phyloP scores from a whole-genome alignment of 495 filamentous ascomycete genomes.

The Xylaria flabelliformis region DNA sequence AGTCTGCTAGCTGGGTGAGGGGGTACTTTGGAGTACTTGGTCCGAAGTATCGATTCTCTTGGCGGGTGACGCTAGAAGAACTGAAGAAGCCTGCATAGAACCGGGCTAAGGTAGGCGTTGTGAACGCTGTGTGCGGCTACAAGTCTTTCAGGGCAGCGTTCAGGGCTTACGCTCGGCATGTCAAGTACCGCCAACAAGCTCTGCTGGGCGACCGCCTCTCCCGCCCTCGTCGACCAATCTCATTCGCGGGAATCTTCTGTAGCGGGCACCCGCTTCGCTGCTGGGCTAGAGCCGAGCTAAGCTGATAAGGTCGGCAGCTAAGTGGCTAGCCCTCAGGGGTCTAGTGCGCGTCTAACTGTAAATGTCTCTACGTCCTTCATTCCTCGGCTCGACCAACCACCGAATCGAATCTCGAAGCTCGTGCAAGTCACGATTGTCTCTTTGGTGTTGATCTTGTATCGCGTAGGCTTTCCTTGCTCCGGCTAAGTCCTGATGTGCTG shows the following conservation, averaged over 20 bases:
- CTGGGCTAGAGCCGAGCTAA: constrained; percentile 18
- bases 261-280: not conserved
- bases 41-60: constrained; percentile 27
- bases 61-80: constrained; percentile 39
- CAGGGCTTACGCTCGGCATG: constrained; percentile 14
- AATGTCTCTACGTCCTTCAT: not conserved
- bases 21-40: constrained; percentile 22
- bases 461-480: not conserved
- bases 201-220: constrained; percentile 26
- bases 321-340: not conserved
- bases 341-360: constrained; percentile 1
- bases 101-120: constrained; percentile 30
- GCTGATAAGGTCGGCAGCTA: constrained; percentile 15
- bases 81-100: constrained; percentile 43
- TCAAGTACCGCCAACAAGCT: constrained; percentile 22
- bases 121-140: constrained; percentile 29
- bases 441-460: not conserved
- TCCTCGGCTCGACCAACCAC: constrained; percentile 22
- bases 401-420: not conserved
- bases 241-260: constrained; percentile 1
- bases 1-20: not conserved
- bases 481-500: not conserved
- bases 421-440: constrained; percentile 5
- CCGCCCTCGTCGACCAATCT: constrained; percentile 18
- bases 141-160: constrained; percentile 1